Conservation (phyloP, 176 grass and related monocot genomes). For the Phoenix dactylifera region DNA sequence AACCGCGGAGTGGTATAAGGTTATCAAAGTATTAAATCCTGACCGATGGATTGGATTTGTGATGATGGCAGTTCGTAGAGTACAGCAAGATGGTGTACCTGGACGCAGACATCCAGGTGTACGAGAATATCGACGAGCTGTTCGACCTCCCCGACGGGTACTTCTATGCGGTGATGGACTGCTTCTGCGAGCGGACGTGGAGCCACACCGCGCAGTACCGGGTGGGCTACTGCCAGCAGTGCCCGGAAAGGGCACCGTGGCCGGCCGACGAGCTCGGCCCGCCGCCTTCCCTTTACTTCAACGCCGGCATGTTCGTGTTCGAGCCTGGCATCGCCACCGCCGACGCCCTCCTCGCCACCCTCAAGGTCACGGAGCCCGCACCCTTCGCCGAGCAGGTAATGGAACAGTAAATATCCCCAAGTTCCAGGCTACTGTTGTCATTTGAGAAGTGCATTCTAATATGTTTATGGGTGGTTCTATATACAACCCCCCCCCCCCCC, state of each 20-base stretch:
- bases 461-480: no score
- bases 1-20: no score
- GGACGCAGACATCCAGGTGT: conserved; percentile 70
- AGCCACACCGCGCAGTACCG: conserved; percentile 64
- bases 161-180: conserved; percentile 77
- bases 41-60: no score
- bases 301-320: conserved; percentile 79
- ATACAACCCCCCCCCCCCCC: no score
- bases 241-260: conserved; percentile 36
- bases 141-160: conserved; percentile 29
- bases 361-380: conserved; percentile 31
- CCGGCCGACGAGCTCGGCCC: conserved; percentile 29
- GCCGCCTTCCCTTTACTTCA: conserved; percentile 68
- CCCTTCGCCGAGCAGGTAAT: conserved; percentile 64
- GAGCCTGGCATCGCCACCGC: conserved; percentile 41
- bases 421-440: no score
- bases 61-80: conserved; percentile 44
- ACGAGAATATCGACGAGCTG: conserved; percentile 54
- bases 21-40: no score
- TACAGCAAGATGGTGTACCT: conserved; percentile 73
- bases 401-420: no score
- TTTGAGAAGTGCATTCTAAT: no score
- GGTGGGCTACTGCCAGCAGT: conserved; percentile 74
- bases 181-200: conserved; percentile 97
- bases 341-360: conserved; percentile 27